phyloP scores from a whole-genome alignment of 371 early-diverging fungal genomes.

The Syncephalis fuscata region DNA sequence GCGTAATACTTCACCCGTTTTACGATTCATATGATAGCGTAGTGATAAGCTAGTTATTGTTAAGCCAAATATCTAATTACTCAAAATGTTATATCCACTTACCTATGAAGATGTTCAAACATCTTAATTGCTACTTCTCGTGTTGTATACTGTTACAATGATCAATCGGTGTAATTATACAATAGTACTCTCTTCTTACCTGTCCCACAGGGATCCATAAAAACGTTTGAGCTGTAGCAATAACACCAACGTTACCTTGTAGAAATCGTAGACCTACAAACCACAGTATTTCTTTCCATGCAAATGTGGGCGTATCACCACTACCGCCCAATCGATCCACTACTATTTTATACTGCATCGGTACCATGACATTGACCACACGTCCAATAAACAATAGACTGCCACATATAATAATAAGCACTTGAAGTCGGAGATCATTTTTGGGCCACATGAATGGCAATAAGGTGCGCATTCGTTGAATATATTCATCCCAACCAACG shows the following conservation, averaged over 20 bases:
- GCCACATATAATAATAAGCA: slow-evolving; percentile 49
- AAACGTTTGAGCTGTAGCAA: slow-evolving; percentile 59
- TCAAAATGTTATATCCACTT: background rate
- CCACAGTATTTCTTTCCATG: slow-evolving; percentile 44
- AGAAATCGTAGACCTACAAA: slow-evolving; percentile 57
- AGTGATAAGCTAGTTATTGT: slow-evolving; percentile 32
- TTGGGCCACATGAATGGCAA: slow-evolving; percentile 82
- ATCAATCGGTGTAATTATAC: too few species aligned
- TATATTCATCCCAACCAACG: background rate
- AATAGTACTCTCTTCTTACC: slow-evolving; percentile 5
- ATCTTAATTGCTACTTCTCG: slow-evolving; percentile 66
- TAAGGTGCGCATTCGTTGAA: slow-evolving; percentile 23
- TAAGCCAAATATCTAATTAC: background rate
- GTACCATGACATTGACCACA: slow-evolving; percentile 62
- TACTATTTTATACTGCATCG: slow-evolving; percentile 59
- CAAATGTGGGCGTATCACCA: slow-evolving; percentile 17
- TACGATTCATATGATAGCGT: slow-evolving; percentile 80
- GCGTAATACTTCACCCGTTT: slow-evolving; percentile 84
- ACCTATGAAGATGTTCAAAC: slow-evolving; percentile 67
- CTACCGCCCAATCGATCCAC: slow-evolving; percentile 39
- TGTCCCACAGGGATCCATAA: slow-evolving; percentile 86
- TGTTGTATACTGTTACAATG: slow-evolving; percentile 41
- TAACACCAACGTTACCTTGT: slow-evolving; percentile 64
- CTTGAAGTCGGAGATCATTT: slow-evolving; percentile 35
- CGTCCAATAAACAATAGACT: slow-evolving; percentile 48